Conservation (phyloP, 2,329 filamentous ascomycete species). For the Scytalidium sp. region DNA sequence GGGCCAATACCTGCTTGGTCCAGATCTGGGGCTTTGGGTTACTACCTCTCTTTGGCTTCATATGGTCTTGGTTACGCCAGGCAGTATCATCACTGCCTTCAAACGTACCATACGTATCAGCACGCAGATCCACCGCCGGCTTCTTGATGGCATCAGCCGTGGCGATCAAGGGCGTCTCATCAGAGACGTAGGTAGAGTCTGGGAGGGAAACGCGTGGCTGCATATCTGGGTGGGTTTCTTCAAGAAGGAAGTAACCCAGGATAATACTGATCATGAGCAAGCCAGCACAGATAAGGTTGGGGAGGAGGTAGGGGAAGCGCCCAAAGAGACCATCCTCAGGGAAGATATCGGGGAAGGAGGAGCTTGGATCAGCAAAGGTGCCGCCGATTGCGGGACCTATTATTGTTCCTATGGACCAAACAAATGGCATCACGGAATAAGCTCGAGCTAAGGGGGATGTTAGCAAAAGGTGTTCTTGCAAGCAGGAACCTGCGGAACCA, state of each 20-base stretch:
- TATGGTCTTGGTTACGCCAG: constrained; percentile 25
- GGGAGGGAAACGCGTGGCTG: constrained; percentile 50
- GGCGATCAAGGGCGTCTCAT: constrained; percentile 66
- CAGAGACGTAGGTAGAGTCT: constrained; percentile 47
- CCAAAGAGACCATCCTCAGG: constrained; percentile 67
- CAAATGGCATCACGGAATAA: constrained; percentile 90
- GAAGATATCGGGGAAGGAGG: constrained; percentile 70
- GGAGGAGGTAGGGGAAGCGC: constrained; percentile 80
- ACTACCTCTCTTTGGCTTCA: constrained; percentile 12
- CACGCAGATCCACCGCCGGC: constrained; percentile 68
- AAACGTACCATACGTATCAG: constrained; percentile 80
- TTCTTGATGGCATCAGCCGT: constrained; percentile 73
- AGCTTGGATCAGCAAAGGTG: constrained; percentile 74
- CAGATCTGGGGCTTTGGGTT: constrained; percentile 41
- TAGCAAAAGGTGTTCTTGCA: neutral
- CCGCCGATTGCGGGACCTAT: constrained; percentile 87
- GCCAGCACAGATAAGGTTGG: constrained; percentile 77
- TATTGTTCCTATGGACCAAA: constrained; percentile 89
- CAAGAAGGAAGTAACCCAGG: constrained; percentile 74
- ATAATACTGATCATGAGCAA: constrained; percentile 77
- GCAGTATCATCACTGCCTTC: constrained; percentile 24
- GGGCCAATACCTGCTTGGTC: constrained; percentile 65
- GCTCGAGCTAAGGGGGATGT: constrained; percentile 59
- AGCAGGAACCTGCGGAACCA: neutral
- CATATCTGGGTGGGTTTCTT: constrained; percentile 88